Conservation (phyloP, 352 stramenopile genomes). For the Phytophthora rubi region DNA sequence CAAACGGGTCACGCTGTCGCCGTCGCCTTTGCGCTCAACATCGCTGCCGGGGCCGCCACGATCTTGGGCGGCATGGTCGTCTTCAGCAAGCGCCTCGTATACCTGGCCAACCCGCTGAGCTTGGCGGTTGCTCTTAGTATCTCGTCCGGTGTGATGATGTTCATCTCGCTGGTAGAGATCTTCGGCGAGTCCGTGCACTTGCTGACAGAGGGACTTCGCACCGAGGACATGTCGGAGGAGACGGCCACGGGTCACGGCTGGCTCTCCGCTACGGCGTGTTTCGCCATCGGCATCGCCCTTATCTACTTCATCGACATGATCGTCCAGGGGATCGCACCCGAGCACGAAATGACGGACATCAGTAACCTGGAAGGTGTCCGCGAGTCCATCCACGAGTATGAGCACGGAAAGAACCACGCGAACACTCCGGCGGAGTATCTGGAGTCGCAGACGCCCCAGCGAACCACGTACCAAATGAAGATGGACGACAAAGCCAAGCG, state of each 20-base stretch:
- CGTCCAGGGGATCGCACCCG: slow-evolving; percentile 14
- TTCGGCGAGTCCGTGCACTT: slow-evolving; percentile 22
- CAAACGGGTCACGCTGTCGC: slow-evolving; percentile 21
- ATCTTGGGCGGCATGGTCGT: slow-evolving; percentile 21
- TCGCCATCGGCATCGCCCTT: slow-evolving; percentile 15
- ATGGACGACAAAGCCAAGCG: slow-evolving; percentile 38
- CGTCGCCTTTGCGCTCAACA: slow-evolving; percentile 4
- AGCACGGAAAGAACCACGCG: slow-evolving; percentile 15
- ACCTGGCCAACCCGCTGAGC: slow-evolving; percentile 20
- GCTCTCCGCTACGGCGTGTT: slow-evolving; percentile 12
- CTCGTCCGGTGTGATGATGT: slow-evolving; percentile 22
- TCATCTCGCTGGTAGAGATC: slow-evolving; percentile 6
- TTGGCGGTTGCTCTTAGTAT: slow-evolving; percentile 17
- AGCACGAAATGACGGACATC: slow-evolving; percentile 32
- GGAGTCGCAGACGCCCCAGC: no score
- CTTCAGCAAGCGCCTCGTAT: slow-evolving; percentile 25
- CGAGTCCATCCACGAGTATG: slow-evolving; percentile 23
- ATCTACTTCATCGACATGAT: slow-evolving; percentile 21
- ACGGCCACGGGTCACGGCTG: slow-evolving; percentile 21
- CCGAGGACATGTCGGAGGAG: slow-evolving; percentile 22
- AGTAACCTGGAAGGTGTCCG: slow-evolving; percentile 32
- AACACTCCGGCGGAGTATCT: not conserved
- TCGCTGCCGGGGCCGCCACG: slow-evolving; percentile 1
- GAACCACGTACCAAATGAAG: slow-evolving; percentile 14
- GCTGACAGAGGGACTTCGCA: slow-evolving; percentile 16